Conservation (phyloP, 108 stramenopile genomes). For the Fragilariopsis cylindrus region DNA sequence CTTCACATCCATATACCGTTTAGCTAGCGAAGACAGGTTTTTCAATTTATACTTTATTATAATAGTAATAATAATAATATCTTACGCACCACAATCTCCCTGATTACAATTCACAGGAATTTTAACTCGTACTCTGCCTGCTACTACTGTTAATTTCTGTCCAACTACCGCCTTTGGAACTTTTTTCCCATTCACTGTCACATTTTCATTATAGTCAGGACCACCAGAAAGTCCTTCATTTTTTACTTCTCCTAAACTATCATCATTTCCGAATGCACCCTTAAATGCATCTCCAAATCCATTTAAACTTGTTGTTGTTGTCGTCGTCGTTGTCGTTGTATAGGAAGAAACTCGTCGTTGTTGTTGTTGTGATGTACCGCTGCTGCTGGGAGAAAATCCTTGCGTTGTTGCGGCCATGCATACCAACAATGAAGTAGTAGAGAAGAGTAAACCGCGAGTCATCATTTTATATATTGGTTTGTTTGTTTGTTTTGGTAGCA, state of each 20-base stretch:
- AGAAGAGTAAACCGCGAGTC: no score
- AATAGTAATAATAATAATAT: no score
- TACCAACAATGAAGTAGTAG: no score
- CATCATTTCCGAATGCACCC: conserved; percentile 82
- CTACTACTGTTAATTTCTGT: conserved; percentile 78
- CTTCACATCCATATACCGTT: no score
- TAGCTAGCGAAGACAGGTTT: no score
- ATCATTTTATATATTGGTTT: no score
- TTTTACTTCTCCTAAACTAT: conserved; percentile 59
- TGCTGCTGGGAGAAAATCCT: conserved; percentile 1
- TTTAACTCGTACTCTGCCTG: conserved; percentile 70
- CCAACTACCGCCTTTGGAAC: conserved; percentile 75
- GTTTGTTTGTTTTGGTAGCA: no score
- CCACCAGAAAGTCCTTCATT: conserved; percentile 74
- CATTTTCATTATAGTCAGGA: conserved; percentile 74
- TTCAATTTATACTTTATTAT: no score
- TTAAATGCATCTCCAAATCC: conserved; percentile 71
- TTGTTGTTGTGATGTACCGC: not conserved
- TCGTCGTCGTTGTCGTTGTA: not conserved
- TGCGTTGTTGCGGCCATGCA: not conserved
- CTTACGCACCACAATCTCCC: conserved; percentile 71
- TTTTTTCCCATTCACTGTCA: conserved; percentile 80
- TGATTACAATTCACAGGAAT: conserved; percentile 87
- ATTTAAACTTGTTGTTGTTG: conserved; percentile 48
- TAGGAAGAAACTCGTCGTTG: not conserved